A percentile compares a stretch with the other conserved stretches of the same genome.
phyloP scores from a whole-genome alignment of 805 yeast genomes.

The Schwanniomyces sp. region DNA sequence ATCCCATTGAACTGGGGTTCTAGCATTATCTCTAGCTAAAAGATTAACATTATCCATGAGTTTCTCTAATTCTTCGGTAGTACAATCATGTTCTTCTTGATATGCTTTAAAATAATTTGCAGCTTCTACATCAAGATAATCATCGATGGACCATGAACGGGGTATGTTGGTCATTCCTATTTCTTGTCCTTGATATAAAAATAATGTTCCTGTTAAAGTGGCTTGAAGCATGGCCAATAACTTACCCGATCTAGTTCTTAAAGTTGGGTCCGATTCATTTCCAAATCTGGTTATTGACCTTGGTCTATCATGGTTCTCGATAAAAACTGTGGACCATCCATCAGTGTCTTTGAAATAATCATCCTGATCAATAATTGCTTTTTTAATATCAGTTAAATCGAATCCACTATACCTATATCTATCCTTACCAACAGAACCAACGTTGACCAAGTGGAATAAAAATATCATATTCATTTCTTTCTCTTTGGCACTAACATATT shows the following conservation, averaged over 20 bases:
- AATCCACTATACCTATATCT: slow-evolving; percentile 36
- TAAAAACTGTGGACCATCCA: slow-evolving; percentile 58
- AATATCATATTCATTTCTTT: slow-evolving; percentile 35
- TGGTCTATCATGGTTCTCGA: slow-evolving; percentile 63
- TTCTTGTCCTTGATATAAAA: slow-evolving; percentile 63
- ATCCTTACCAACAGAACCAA: slow-evolving; percentile 38
- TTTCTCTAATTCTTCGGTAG: slow-evolving; percentile 15
- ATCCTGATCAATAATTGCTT: slow-evolving; percentile 33
- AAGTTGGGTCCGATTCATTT: slow-evolving; percentile 27
- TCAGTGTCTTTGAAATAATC: slow-evolving; percentile 47
- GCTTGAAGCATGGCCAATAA: slow-evolving; percentile 46
- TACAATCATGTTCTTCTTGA: slow-evolving; percentile 20
- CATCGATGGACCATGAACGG: slow-evolving; percentile 44
- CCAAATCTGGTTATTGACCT: slow-evolving; percentile 55
- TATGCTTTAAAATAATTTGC: slow-evolving; percentile 40
- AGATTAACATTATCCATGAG: slow-evolving; percentile 35
- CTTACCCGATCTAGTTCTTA: slow-evolving; percentile 44
- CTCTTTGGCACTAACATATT: too few species aligned
- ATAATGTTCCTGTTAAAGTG: slow-evolving; percentile 54
- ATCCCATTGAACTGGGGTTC: slow-evolving; percentile 61
- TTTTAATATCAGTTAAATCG: slow-evolving; percentile 40
- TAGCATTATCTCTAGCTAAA: slow-evolving; percentile 51
- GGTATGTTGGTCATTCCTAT: slow-evolving; percentile 55
- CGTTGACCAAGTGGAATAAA: slow-evolving; percentile 30
- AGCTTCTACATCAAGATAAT: slow-evolving; percentile 52